These are phyloP conservation scores for Lentinula raphanica DNA, from an alignment of 768 basidiomycete genomes.

Conservation along the genomic window DNA sequence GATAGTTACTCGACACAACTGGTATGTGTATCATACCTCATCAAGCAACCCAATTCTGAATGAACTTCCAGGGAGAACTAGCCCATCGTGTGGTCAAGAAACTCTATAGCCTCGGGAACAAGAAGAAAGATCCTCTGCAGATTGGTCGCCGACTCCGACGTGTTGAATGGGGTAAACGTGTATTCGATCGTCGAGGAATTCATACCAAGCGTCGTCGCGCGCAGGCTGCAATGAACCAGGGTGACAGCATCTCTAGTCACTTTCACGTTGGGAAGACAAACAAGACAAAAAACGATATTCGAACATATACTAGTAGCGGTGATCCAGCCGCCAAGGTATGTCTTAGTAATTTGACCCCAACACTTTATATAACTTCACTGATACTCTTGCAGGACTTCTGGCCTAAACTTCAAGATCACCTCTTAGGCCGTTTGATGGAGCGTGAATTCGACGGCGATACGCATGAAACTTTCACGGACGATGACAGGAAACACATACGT, in stretches of 20 bases:
- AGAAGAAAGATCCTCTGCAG: slow-evolving; percentile 11
- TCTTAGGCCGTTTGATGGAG: slow-evolving; percentile 19
- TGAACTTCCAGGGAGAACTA: slow-evolving; percentile 27
- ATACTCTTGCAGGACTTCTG: slow-evolving; percentile 18
- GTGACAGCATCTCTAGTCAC: no score
- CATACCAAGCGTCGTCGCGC: slow-evolving; percentile 3
- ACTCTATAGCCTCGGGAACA: slow-evolving; percentile 29
- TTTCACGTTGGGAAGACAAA: background rate
- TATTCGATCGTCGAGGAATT: background rate
- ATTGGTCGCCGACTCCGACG: background rate
- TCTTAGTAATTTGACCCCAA: no score
- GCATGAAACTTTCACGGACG: slow-evolving; percentile 9
- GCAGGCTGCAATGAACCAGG: slow-evolving; percentile 23
- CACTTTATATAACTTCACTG: background rate
- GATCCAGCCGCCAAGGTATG: background rate
- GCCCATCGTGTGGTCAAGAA: slow-evolving; percentile 31
- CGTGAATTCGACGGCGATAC: slow-evolving; percentile 12
- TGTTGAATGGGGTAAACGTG: background rate
- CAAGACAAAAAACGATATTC: background rate
- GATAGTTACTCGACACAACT: slow-evolving; percentile 33
- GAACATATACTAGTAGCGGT: no score
- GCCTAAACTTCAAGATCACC: slow-evolving; percentile 22
- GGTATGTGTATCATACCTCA: slow-evolving; percentile 33
- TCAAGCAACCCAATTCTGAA: slow-evolving; percentile 20
- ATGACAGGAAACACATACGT: slow-evolving; percentile 10